A percentile compares a stretch with the other conserved stretches of the same genome.
Evolutionary conservation across 2,329 filamentous ascomycete genomes (phyloP).

Genomic region (Fusarium nodosum): DNA sequence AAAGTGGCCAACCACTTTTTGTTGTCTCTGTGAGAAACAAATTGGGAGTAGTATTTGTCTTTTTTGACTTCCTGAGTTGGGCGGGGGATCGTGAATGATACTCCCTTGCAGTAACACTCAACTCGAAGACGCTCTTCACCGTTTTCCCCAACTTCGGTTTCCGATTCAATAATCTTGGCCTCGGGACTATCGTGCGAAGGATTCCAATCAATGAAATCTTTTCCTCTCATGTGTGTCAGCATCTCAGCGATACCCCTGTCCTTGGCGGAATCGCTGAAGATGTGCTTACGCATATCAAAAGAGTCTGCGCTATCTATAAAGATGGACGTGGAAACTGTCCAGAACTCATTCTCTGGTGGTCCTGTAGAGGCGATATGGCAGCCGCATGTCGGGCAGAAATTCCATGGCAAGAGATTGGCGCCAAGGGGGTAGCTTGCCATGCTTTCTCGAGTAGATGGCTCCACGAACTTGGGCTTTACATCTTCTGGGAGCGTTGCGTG

Average conservation of each 20-base stretch:
- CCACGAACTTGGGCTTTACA: conserved; percentile 56
- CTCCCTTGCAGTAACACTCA: conserved; percentile 62
- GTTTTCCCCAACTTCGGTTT: conserved; percentile 52
- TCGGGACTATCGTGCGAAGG: conserved; percentile 50
- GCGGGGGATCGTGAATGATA: conserved; percentile 61
- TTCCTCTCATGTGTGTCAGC: conserved; percentile 53
- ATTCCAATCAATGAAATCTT: conserved; percentile 54
- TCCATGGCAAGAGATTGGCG: conserved; percentile 51
- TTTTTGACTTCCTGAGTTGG: conserved; percentile 53
- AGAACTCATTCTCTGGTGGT: conserved; percentile 51
- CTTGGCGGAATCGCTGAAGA: conserved; percentile 55
- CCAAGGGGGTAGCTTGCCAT: conserved; percentile 56
- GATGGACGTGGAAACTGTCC: conserved; percentile 58
- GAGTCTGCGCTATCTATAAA: conserved; percentile 55
- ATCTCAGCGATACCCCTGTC: conserved; percentile 56
- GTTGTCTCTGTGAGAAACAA: conserved; percentile 55
- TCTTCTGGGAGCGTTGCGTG: conserved; percentile 56
- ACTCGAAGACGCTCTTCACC: conserved; percentile 59
- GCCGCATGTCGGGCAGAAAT: conserved; percentile 63
- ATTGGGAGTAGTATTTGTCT: conserved; percentile 51
- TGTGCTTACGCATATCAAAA: conserved; percentile 55
- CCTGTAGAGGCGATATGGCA: conserved; percentile 59
- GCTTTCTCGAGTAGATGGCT: conserved; percentile 56
- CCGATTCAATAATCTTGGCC: conserved; percentile 47
- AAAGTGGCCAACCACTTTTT: conserved; percentile 60